phyloP scores from a whole-genome alignment of 1,284 basidiomycete species.

The Limonomyces culmigenus region DNA sequence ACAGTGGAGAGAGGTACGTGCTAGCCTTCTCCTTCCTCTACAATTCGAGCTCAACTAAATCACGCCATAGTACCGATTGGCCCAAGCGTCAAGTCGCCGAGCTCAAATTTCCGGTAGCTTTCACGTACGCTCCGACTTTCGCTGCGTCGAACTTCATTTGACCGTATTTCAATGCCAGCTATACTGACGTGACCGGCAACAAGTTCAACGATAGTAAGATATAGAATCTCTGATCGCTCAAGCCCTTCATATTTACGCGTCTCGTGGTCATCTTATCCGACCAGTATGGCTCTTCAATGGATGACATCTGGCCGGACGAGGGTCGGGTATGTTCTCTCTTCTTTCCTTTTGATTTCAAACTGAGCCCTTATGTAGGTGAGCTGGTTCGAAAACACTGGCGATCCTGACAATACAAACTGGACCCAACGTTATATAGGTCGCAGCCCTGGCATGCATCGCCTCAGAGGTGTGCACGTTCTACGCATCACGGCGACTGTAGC shows the following conservation, averaged over 20 bases:
- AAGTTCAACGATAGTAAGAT: conserved; percentile 13
- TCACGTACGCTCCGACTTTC: no score
- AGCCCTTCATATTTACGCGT: no score
- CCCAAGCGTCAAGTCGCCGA: conserved; percentile 8
- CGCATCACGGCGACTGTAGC: background rate
- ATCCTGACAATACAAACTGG: conserved; percentile 8
- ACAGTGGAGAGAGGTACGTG: background rate
- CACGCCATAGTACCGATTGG: conserved; percentile 5
- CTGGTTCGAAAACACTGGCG: conserved; percentile 13
- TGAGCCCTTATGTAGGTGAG: background rate
- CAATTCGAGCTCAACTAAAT: background rate
- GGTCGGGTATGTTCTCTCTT: background rate
- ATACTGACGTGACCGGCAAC: conserved; percentile 13
- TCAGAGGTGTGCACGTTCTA: conserved; percentile 1
- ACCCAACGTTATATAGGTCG: conserved; percentile 10
- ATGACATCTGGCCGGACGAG: conserved; percentile 7
- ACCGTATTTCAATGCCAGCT: no score
- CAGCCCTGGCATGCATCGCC: conserved; percentile 12
- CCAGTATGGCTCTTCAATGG: conserved; percentile 14
- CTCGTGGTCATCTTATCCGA: conserved; percentile 14
- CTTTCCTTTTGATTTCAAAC: no score
- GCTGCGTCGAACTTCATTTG: no score
- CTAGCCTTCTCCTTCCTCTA: background rate
- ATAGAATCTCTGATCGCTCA: background rate
- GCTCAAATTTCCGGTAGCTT: conserved; percentile 12